These are phyloP conservation scores for Lasiodiplodia citricola DNA, from an alignment of 2,329 filamentous ascomycete species.

Conservation along the genomic window DNA sequence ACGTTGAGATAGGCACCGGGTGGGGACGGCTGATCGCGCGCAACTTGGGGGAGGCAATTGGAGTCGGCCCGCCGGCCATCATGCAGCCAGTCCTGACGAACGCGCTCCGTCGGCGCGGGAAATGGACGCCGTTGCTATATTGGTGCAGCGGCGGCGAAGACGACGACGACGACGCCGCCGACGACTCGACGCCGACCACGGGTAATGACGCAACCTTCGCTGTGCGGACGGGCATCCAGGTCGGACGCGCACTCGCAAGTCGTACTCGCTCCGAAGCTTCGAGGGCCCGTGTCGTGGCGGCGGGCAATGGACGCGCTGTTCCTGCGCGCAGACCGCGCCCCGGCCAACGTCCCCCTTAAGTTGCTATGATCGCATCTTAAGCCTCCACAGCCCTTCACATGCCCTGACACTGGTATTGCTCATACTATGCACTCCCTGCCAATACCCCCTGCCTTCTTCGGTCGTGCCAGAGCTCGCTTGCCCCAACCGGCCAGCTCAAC, in stretches of 20 bases:
- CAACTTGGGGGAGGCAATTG: slow-evolving; percentile 12
- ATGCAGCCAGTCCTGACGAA: background rate
- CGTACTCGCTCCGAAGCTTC: background rate
- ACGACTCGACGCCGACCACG: no score
- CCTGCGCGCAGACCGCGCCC: background rate
- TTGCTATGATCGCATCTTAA: slow-evolving; percentile 21
- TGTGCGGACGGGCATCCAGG: background rate
- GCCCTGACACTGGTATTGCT: slow-evolving; percentile 8
- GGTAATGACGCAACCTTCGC: slow-evolving; percentile 1
- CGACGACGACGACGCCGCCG: no score
- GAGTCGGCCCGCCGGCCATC: slow-evolving; percentile 21
- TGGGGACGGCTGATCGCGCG: slow-evolving; percentile 18
- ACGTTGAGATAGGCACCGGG: slow-evolving; percentile 23
- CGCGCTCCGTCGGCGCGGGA: background rate
- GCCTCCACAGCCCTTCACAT: slow-evolving; percentile 20
- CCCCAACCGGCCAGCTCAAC: background rate
- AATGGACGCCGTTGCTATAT: no score
- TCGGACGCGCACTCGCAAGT: background rate
- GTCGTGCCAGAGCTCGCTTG: background rate
- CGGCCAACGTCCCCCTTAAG: background rate
- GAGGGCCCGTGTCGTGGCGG: background rate
- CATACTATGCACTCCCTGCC: background rate
- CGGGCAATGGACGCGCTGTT: background rate
- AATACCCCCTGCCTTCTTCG: slow-evolving; percentile 1
- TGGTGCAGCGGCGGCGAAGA: no score